Conservation (phyloP, 331 rosid species). For the Telfairia occidentalis region DNA sequence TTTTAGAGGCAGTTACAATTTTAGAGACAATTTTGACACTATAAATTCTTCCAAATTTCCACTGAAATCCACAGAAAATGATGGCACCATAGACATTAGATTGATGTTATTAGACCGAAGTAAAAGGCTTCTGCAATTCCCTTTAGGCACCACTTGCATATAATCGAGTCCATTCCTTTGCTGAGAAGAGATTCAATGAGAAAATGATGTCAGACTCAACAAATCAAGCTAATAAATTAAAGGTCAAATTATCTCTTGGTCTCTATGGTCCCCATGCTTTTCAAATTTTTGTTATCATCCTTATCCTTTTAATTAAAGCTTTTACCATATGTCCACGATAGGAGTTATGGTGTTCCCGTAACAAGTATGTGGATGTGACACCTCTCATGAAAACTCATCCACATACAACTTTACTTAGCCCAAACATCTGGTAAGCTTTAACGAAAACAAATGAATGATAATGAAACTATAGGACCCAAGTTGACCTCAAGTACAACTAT, state of each 20-base stretch:
- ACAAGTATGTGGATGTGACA: no score
- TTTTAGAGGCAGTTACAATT: conserved; percentile 6
- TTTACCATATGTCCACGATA: no score
- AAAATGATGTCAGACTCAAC: conserved; percentile 5
- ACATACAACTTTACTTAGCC: neutral
- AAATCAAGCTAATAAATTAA: neutral
- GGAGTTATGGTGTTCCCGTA: no score
- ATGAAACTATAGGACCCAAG: neutral
- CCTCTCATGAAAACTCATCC: neutral
- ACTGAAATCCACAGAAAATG: conserved; percentile 33
- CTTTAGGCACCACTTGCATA: conserved; percentile 88
- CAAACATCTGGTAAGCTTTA: neutral
- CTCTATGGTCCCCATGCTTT: neutral
- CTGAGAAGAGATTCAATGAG: conserved; percentile 34
- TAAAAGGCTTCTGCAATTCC: conserved; percentile 23
- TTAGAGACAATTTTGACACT: conserved; percentile 8
- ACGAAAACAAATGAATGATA: neutral
- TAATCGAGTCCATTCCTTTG: conserved; percentile 97
- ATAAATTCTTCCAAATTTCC: conserved; percentile 46
- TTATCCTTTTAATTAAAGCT: no score
- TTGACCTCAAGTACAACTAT: neutral
- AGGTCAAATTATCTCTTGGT: neutral
- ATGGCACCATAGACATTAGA: conserved; percentile 48
- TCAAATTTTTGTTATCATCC: no score
- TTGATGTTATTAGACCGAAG: conserved; percentile 36